These are phyloP conservation scores for Aspergillus awamori DNA, from an alignment of 2,329 filamentous ascomycete genomes.

Conservation along the genomic window DNA sequence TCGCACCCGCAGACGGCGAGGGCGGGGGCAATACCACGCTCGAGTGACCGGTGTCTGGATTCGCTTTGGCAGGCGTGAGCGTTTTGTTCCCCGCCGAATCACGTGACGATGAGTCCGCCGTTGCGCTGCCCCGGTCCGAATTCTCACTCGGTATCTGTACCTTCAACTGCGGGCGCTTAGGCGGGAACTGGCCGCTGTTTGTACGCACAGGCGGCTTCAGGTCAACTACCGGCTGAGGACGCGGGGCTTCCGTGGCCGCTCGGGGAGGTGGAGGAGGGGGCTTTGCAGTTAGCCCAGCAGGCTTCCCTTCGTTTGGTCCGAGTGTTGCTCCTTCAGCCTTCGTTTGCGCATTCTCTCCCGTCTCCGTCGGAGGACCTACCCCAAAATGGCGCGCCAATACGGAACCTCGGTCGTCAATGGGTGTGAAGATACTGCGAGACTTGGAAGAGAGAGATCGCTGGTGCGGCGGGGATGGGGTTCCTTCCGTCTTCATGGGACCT, in stretches of 20 bases:
- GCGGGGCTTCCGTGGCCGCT: slow-evolving; percentile 51
- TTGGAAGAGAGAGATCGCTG: slow-evolving; percentile 69
- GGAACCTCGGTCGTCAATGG: slow-evolving; percentile 89
- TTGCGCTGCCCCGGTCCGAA: slow-evolving; percentile 73
- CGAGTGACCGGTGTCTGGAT: slow-evolving; percentile 60
- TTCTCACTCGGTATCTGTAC: slow-evolving; percentile 94
- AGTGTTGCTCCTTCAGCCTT: slow-evolving; percentile 37
- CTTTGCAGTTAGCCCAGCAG: slow-evolving; percentile 35
- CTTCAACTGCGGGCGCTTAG: slow-evolving; percentile 79
- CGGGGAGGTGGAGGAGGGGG: slow-evolving; percentile 56
- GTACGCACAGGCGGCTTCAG: slow-evolving; percentile 74
- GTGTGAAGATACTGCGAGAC: slow-evolving; percentile 93
- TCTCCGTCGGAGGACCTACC: slow-evolving; percentile 60
- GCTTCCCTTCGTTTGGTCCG: slow-evolving; percentile 44
- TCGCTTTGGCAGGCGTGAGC: slow-evolving; percentile 59
- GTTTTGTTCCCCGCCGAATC: slow-evolving; percentile 63
- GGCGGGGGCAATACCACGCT: slow-evolving; percentile 87
- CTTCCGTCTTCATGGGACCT: slow-evolving; percentile 43
- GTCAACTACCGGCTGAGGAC: slow-evolving; percentile 61
- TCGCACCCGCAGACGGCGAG: slow-evolving; percentile 81
- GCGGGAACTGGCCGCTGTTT: slow-evolving; percentile 71
- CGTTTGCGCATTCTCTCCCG: slow-evolving; percentile 42
- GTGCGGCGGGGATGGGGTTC: slow-evolving; percentile 50
- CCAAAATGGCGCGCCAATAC: slow-evolving; percentile 83
- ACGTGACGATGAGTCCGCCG: slow-evolving; percentile 69